These are phyloP conservation scores for Filosporella fistucella DNA, from an alignment of 495 filamentous ascomycete genomes.

Conservation along the genomic window DNA sequence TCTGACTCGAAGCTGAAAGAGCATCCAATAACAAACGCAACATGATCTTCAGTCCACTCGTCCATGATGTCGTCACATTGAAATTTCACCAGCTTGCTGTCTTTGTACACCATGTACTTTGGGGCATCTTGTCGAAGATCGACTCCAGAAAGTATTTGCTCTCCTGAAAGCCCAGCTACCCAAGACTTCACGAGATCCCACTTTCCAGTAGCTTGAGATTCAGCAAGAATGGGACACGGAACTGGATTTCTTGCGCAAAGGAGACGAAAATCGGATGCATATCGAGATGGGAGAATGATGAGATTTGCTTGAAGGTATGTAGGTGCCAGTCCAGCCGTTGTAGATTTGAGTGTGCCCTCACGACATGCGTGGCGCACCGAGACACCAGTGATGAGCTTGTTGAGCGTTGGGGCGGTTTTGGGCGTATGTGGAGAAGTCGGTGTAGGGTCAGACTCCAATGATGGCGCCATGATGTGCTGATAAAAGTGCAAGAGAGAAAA, in stretches of 20 bases:
- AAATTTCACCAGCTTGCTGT: constrained; percentile 25
- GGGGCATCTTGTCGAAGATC: constrained; percentile 51
- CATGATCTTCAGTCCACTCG: constrained; percentile 43
- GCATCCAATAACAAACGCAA: constrained; percentile 55
- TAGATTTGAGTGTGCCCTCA: constrained; percentile 28
- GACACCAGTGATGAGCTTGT: constrained; percentile 24
- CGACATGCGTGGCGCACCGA: constrained; percentile 40
- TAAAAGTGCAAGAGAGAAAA: too few species aligned
- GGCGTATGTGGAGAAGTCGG: too few species aligned
- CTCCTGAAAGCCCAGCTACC: constrained; percentile 24
- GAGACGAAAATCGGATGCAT: constrained; percentile 46
- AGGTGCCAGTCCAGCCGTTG: constrained; percentile 46
- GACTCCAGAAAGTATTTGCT: constrained; percentile 29
- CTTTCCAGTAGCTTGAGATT: constrained; percentile 25
- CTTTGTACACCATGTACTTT: constrained; percentile 44
- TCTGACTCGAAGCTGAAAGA: constrained; percentile 52
- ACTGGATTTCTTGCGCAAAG: constrained; percentile 53
- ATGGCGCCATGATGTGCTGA: too few species aligned
- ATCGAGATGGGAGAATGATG: constrained; percentile 44
- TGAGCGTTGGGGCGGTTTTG: too few species aligned
- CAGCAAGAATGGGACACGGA: constrained; percentile 50
- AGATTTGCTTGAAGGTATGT: constrained; percentile 54
- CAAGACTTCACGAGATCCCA: constrained; percentile 22
- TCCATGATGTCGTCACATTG: constrained; percentile 31
- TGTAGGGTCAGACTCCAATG: too few species aligned